Base-by-base conservation (phyloP, 768 basidiomycete genomes). In the Rhizopogon roseolus region DNA sequence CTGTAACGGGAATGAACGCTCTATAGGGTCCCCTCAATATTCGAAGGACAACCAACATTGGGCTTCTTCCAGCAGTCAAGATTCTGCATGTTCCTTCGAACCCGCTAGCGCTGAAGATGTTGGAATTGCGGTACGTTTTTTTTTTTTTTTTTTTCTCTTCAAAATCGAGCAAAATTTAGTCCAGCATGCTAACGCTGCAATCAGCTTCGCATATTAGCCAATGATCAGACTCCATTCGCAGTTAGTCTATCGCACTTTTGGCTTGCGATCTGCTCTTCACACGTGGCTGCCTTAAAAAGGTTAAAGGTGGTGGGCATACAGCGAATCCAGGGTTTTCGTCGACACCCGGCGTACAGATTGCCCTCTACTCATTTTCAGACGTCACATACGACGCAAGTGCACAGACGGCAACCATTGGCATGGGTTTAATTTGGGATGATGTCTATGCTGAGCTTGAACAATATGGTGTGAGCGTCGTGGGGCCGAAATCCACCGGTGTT, bases 251-350 rank as follows among this genome's bases (percentile, higher is more conserved):
- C 6, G 8, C 1, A 6, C 4, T n/a, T 40, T 13, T 3, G 11
- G 6, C 6, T 17, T 29, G 28, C 10, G 16, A 25, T 22, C 6
- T 27, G 8, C 19, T 25, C 36, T 49, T 62, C 45, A 57, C 50
- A 28, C 27, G 2, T 28, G 16, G 37, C 16, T 28, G 41, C n/a
- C 27, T 7, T 37, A 8, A 39, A 40, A 82, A 22, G 83, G 76
- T 85, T 50, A 86, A 83, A 63, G 77, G 82, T n/a, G 84, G 81
- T 13, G 84, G 84, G 0, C 84, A 86, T 62, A 55, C 77, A 0
- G 60, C 73, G 2, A 85, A 83, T 59, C 76, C 73, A 0, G 77
- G 77, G 2, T 84, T 84, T 55, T 82, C 82, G 0, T 85, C 85
- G 0, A 85, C 84, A 0, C 56, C 62, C 1, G 84, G 83, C 32